Conservation (phyloP, 176 grass and related monocot genomes). For the Saccharum spontaneum region DNA sequence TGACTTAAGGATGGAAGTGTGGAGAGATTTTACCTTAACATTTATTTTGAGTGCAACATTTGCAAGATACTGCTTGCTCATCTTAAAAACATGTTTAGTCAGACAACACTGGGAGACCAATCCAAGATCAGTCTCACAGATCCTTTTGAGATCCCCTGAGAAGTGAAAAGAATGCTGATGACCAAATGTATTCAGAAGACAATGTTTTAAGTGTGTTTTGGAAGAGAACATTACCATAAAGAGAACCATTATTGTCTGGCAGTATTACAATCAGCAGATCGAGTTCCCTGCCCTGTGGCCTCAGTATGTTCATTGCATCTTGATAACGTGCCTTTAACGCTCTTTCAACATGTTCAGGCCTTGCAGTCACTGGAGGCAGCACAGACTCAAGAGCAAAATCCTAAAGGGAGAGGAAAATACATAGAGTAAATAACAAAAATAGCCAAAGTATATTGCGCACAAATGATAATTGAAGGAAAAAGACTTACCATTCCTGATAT, state of each 20-base stretch:
- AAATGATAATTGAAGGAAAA: constrained; percentile 7
- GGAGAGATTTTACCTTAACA: constrained; percentile 68
- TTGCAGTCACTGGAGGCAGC: constrained; percentile 61
- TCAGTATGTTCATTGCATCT: constrained; percentile 72
- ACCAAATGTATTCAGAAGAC: constrained; percentile 8
- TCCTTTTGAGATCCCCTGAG: constrained; percentile 90
- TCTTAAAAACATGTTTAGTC: constrained; percentile 94
- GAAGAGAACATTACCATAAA: constrained; percentile 67
- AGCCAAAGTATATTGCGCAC: background rate
- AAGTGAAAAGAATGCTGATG: constrained; percentile 8
- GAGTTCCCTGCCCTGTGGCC: constrained; percentile 62
- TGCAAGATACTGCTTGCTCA: constrained; percentile 94
- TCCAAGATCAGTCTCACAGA: constrained; percentile 94
- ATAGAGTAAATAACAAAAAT: background rate
- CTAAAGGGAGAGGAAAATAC: constrained; percentile 26
- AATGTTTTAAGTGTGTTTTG: background rate
- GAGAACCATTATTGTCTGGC: constrained; percentile 83
- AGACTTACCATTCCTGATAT: constrained; percentile 80
- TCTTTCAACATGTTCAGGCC: constrained; percentile 83
- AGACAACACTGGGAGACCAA: constrained; percentile 97
- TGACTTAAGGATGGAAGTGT: background rate
- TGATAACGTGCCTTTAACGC: constrained; percentile 73
- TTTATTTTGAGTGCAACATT: constrained; percentile 98
- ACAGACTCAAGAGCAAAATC: constrained; percentile 80
- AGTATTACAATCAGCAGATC: constrained; percentile 91